Evolutionary conservation across 148 eudicot species (phyloP).

Genomic region (Nepenthes gracilis): DNA sequence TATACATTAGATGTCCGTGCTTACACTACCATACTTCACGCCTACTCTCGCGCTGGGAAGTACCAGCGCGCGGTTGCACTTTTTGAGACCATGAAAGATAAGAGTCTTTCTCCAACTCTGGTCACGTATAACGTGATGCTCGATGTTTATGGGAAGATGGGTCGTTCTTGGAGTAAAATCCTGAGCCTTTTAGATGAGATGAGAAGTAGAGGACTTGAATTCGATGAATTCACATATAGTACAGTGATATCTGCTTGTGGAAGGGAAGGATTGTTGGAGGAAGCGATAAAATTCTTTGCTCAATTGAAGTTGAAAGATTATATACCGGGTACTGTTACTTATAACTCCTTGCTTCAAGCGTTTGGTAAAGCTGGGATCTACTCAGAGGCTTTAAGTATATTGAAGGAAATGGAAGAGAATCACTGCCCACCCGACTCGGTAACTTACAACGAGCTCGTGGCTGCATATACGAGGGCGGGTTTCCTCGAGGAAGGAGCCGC

Average conservation of each 20-base stretch:
- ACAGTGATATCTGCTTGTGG: slow-evolving; percentile 92
- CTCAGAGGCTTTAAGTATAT: slow-evolving; percentile 57
- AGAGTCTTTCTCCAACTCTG: slow-evolving; percentile 55
- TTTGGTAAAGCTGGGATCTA: slow-evolving; percentile 77
- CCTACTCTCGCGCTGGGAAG: slow-evolving; percentile 62
- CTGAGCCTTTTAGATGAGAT: slow-evolving; percentile 59
- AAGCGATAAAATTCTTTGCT: slow-evolving; percentile 62
- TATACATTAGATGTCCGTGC: slow-evolving; percentile 60
- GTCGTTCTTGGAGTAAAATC: slow-evolving; percentile 68
- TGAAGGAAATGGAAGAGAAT: slow-evolving; percentile 75
- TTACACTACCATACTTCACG: slow-evolving; percentile 55
- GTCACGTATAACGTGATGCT: slow-evolving; percentile 72
- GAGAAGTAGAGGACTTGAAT: slow-evolving; percentile 42
- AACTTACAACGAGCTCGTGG: slow-evolving; percentile 78
- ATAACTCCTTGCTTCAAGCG: slow-evolving; percentile 82
- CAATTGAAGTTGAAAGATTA: slow-evolving; percentile 51
- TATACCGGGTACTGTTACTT: slow-evolving; percentile 61
- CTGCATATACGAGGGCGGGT: slow-evolving; percentile 75
- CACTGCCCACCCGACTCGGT: slow-evolving; percentile 61
- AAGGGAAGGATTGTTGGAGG: slow-evolving; percentile 79
- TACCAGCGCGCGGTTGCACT: slow-evolving; percentile 48
- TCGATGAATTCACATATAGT: slow-evolving; percentile 89
- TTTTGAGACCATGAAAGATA: slow-evolving; percentile 40
- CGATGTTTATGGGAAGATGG: slow-evolving; percentile 78
- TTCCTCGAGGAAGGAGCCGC: slow-evolving; percentile 70